A percentile compares a stretch with the other conserved stretches of the same genome.
phyloP scores from a whole-genome alignment of 768 basidiomycete species.

The Hericium rajendrae region DNA sequence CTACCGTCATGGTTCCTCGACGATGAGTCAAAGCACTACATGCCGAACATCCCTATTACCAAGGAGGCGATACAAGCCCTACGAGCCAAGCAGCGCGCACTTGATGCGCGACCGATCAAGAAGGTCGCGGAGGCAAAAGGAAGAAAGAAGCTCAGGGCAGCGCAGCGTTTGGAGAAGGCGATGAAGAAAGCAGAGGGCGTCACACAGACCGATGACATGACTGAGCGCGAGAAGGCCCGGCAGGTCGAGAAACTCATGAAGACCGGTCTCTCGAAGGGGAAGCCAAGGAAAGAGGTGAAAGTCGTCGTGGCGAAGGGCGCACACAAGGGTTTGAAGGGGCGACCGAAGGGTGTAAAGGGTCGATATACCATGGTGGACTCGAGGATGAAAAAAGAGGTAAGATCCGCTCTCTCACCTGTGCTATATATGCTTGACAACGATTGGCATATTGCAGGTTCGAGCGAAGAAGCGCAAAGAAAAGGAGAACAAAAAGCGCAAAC shows the following conservation, averaged over 20 bases:
- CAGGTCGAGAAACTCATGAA: constrained; percentile 90
- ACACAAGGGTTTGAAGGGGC: constrained; percentile 82
- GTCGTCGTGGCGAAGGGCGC: constrained; percentile 87
- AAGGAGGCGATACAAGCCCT: constrained; percentile 87
- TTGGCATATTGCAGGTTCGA: constrained; percentile 44
- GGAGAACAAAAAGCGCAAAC: constrained; percentile 51
- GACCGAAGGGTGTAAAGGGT: constrained; percentile 95
- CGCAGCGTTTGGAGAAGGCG: constrained; percentile 78
- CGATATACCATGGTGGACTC: constrained; percentile 92
- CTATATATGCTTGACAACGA: constrained; percentile 1
- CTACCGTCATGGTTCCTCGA: constrained; percentile 96
- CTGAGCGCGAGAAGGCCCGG: constrained; percentile 90
- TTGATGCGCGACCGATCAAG: constrained; percentile 97
- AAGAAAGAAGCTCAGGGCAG: constrained; percentile 87
- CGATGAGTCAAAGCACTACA: constrained; percentile 89
- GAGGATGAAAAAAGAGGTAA: constrained; percentile 87
- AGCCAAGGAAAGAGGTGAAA: constrained; percentile 66
- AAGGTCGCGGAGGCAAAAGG: constrained; percentile 98
- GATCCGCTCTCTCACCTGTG: constrained; percentile 7
- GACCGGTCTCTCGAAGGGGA: constrained; percentile 62
- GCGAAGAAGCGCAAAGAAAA: constrained; percentile 77
- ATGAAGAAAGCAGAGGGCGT: constrained; percentile 96
- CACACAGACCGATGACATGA: constrained; percentile 77
- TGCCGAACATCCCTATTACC: constrained; percentile 90
- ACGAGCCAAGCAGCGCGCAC: constrained; percentile 81